Evolutionary conservation across 2,329 filamentous ascomycete species (phyloP).

Genomic region (Capronia epimyces): DNA sequence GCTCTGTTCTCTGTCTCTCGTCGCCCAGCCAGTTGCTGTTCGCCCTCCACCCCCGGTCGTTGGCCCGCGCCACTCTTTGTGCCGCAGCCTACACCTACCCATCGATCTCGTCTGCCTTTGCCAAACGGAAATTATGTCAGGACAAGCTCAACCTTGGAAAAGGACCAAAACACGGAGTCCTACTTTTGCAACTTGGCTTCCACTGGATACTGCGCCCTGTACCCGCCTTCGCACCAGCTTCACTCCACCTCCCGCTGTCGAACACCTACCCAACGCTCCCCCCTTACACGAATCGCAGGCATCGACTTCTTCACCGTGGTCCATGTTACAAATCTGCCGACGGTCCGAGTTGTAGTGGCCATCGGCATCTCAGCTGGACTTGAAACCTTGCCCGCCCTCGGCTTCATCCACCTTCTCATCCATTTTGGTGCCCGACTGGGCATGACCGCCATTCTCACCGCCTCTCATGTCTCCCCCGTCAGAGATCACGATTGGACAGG

Average conservation of each 20-base stretch:
- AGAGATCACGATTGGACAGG: neutral
- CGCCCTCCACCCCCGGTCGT: no score
- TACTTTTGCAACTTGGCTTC: no score
- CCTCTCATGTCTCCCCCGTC: neutral
- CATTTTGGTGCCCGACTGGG: conserved; percentile 11
- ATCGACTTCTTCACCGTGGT: neutral
- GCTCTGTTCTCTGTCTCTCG: no score
- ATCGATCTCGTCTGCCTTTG: no score
- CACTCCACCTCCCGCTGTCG: neutral
- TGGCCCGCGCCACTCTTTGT: no score
- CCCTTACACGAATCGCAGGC: neutral
- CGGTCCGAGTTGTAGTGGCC: neutral
- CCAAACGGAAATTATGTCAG: no score
- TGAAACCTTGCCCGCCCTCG: neutral
- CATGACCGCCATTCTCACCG: conserved; percentile 27
- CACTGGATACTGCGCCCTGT: no score
- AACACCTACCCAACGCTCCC: neutral
- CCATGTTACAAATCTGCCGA: neutral
- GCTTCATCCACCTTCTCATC: neutral
- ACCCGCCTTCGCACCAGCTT: no score
- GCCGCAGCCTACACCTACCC: no score
- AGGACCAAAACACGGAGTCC: no score
- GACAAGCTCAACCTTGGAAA: no score
- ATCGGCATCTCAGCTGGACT: neutral
- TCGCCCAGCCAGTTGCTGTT: no score